Conservation (phyloP, 768 basidiomycete genomes). For the Tubosaeta brunneosetosa region DNA sequence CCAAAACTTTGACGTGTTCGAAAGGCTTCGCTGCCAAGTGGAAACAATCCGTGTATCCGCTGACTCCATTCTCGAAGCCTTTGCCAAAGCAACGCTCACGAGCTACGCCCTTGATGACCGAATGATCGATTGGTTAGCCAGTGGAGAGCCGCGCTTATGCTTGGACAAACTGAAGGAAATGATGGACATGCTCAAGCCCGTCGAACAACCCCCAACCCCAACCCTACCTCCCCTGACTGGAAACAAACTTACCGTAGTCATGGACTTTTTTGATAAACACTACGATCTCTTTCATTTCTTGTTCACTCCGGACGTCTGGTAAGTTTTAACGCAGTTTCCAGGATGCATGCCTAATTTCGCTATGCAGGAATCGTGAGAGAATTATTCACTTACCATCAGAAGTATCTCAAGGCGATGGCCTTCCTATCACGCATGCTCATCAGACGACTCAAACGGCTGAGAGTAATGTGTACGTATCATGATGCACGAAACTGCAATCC, state of each 20-base stretch:
- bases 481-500: neutral
- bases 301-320: neutral
- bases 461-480: neutral
- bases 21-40: neutral
- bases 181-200: neutral
- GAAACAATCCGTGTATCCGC: neutral
- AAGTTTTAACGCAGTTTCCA: neutral
- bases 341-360: neutral
- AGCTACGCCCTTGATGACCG: neutral
- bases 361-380: neutral
- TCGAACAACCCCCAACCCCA: neutral
- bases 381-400: neutral
- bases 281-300: neutral
- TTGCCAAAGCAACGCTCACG: neutral
- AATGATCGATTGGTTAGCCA: neutral
- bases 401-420: neutral
- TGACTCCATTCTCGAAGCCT: neutral
- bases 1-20: neutral
- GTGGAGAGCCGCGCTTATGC: neutral
- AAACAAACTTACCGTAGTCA: neutral
- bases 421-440: neutral
- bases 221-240: neutral
- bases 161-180: neutral
- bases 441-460: neutral
- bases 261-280: neutral